These are phyloP conservation scores for Choricystis sp. DNA, from an alignment of 139 green algal genomes.

Conservation along the genomic window DNA sequence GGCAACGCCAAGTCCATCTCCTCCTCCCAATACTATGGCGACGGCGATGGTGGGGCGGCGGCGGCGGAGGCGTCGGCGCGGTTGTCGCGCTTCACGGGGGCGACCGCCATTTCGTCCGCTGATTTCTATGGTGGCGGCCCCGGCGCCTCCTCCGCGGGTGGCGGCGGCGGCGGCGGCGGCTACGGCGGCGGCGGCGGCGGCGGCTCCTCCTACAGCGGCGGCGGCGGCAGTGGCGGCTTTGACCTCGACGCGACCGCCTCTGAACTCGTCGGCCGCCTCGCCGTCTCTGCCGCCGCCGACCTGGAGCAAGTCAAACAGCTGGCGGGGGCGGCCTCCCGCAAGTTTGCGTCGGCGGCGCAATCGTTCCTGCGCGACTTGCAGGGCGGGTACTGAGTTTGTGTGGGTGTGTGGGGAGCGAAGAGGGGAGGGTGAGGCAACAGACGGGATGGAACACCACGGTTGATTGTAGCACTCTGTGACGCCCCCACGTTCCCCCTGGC, in stretches of 20 bases:
- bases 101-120: slow-evolving; percentile 54
- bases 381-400: slow-evolving; percentile 21
- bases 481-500: too few relatives aligned
- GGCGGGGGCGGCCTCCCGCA: slow-evolving; percentile 32
- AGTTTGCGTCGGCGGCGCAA: slow-evolving; percentile 43
- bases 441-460: too few relatives aligned
- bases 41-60: background rate
- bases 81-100: slow-evolving; percentile 6
- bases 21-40: slow-evolving; percentile 23
- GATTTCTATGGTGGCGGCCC: slow-evolving; percentile 52
- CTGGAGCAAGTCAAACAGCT: slow-evolving; percentile 40
- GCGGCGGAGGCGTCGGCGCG: background rate
- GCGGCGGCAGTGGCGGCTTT: slow-evolving; percentile 1
- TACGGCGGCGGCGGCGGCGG: background rate
- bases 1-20: slow-evolving; percentile 81
- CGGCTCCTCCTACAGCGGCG: background rate
- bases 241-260: slow-evolving; percentile 43
- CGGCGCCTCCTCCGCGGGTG: too few relatives aligned
- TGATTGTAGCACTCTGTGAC: too few relatives aligned
- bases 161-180: slow-evolving; percentile 1
- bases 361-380: slow-evolving; percentile 56
- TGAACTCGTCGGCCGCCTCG: slow-evolving; percentile 60
- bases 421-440: too few relatives aligned
- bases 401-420: too few relatives aligned
- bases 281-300: slow-evolving; percentile 53